Base-by-base conservation (phyloP, 2,329 filamentous ascomycete genomes). In the Cercospora sojina region DNA sequence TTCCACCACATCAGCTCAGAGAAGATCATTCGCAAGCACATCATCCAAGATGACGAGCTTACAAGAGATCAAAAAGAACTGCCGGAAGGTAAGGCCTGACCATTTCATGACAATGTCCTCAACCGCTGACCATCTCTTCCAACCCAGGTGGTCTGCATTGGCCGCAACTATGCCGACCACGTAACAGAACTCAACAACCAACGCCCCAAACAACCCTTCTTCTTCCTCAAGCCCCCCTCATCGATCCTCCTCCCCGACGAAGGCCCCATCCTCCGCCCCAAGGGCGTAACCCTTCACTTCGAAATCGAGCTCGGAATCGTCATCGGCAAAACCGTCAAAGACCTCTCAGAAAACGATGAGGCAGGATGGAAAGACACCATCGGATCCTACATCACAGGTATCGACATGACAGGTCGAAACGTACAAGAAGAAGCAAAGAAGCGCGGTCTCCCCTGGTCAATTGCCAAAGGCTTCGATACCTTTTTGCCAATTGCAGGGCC, bases 361-460 rank as follows among this genome's bases (percentile, higher is more conserved):
- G 80, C 90, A 78, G 87, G 86, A n/a, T 92, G 92, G 27, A 78
- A 96, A 73, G 91, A 92, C 75, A 88, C 92, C 47, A 93, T 98
- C 78, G 88, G 90, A 72, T 89, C 91, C 75, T 99, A 98, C 80
- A 87, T 94, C 71, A 85, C 98, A 56, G 89, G 91, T 73, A 97
- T 99, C 75, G 95, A 99, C 81, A 96, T 99, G 92, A 99, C 95
- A 9, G 95, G 91, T 0, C 91, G 95, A 71, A 98, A 98, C 80
- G 87, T 92, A 6, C 95, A 99, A 81, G 91, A 97, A 74, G 93
- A 97, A 82, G 94, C 94, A 71, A 99, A 98, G 87, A 92, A 91
- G 82, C 97, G 95, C 84, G 93, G 95, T 38, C 88, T 98, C 16
- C 95, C 95, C 7, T 99, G 95, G 95, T 88, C 89, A 75, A 97